phyloP scores from a whole-genome alignment of 73 alveolate genomes.

The Paramecium biaurelia region DNA sequence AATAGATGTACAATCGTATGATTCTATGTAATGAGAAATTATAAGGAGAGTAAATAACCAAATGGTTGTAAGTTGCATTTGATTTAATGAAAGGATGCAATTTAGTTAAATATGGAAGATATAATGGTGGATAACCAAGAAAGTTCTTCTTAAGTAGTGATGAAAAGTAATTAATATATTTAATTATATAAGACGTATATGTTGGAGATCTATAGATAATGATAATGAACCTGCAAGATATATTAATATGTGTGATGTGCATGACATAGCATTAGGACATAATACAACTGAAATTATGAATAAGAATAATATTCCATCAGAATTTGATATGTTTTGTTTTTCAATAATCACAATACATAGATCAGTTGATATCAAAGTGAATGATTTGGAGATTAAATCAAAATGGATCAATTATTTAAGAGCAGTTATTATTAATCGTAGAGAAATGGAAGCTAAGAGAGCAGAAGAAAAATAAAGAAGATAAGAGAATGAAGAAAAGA shows the following conservation, averaged over 20 bases:
- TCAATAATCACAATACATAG: slow-evolving; percentile 68
- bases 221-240: slow-evolving; percentile 53
- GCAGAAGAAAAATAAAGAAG: slow-evolving; percentile 42
- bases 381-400: slow-evolving; percentile 64
- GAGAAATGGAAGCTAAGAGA: slow-evolving; percentile 45
- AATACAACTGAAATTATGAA: slow-evolving; percentile 67
- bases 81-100: slow-evolving; percentile 64
- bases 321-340: slow-evolving; percentile 70
- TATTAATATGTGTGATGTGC: slow-evolving; percentile 52
- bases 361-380: slow-evolving; percentile 68
- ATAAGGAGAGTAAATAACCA: neutral
- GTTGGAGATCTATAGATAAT: slow-evolving; percentile 50
- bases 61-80: neutral
- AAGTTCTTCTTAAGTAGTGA: slow-evolving; percentile 68
- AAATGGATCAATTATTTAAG: slow-evolving; percentile 74
- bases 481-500: slow-evolving; percentile 50
- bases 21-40: slow-evolving; percentile 12
- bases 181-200: neutral
- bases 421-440: slow-evolving; percentile 52
- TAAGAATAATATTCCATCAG: slow-evolving; percentile 68
- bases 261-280: slow-evolving; percentile 70
- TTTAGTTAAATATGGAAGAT: slow-evolving; percentile 71
- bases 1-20: slow-evolving; percentile 71
- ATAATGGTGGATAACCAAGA: slow-evolving; percentile 68
- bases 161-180: slow-evolving; percentile 38